Base-by-base conservation (phyloP, 371 early-diverging fungal species). In the Mortierella sp. region DNA sequence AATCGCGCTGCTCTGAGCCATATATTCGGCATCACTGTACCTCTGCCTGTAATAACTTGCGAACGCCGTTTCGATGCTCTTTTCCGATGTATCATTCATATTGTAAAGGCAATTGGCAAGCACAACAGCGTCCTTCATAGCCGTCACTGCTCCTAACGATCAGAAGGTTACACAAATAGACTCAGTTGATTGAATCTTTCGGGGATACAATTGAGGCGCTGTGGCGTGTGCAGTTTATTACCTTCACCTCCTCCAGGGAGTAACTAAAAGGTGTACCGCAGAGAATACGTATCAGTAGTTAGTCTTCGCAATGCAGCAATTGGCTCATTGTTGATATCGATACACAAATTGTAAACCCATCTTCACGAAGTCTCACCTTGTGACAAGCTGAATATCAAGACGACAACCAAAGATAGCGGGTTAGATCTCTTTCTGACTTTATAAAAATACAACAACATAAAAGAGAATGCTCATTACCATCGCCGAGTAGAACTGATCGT, bases 121-220 rank as follows among this genome's bases (percentile, higher is more conserved):
- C 2, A 60, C 40, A 16, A 67, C 67, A 19, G 68, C 68, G 10
- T 68, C 60, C 19, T 60, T 48, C 60, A 68, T 60, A 50, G 67
- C 67, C n/a, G 28, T 67, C 21, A 45, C 59, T 9, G 58, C 67
- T 10, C 55, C 66, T 63, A 63, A n/a, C 50, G 4, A 63, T 5
- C 19, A 11, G 16, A 43, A 9, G 45, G 16, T 43, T 6, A 36
- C 7, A 6, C 36, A 36, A 36, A 36, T 36, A 22, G 24, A 28
- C 13, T 8, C 4, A 5, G 24, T 57, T 36, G 7, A 6, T 36
- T 36, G 36, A 36, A 36, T 36, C 36, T 36, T 36, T 36, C 36
- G 36, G 36, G 16, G 9, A 32, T 28, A 41, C 36, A 16, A 13
- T 16, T 19, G 15, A 3, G 10, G 15, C 2, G 38, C 65, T 53